phyloP scores from a whole-genome alignment of 139 green algal genomes.

The Tetradesmus lagerheimii region DNA sequence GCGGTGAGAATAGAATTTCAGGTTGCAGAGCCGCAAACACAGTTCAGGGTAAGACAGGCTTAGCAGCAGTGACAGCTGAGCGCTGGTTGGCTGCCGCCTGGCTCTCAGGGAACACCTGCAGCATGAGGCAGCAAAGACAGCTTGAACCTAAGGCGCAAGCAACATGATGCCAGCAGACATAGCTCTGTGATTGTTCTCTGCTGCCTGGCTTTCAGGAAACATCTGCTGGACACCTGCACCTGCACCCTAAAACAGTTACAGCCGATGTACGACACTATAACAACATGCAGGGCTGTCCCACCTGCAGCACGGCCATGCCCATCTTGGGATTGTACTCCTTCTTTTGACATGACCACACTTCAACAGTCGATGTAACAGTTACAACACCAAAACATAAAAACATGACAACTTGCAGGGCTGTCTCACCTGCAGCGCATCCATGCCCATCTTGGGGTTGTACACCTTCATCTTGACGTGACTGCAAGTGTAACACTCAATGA shows the following conservation, averaged over 20 bases:
- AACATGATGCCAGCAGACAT: background rate
- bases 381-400: no score
- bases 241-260: no score
- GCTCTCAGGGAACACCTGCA: constrained; percentile 1
- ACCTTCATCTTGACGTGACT: constrained; percentile 96
- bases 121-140: background rate
- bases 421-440: constrained; percentile 92
- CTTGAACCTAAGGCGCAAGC: no score
- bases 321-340: constrained; percentile 99
- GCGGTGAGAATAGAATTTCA: background rate
- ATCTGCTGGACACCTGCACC: no score
- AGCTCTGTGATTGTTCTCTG: background rate
- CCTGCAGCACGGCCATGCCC: constrained; percentile 95
- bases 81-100: background rate
- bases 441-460: constrained; percentile 98
- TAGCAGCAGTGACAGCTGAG: background rate
- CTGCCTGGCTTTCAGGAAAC: no score
- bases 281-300: constrained; percentile 40
- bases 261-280: no score
- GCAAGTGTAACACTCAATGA: constrained; percentile 11
- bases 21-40: no score
- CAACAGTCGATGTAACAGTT: constrained; percentile 35
- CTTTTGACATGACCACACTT: constrained; percentile 96
- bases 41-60: no score
- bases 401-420: background rate